Conservation (phyloP, 495 filamentous ascomycete genomes). For the Tuber borchii region DNA sequence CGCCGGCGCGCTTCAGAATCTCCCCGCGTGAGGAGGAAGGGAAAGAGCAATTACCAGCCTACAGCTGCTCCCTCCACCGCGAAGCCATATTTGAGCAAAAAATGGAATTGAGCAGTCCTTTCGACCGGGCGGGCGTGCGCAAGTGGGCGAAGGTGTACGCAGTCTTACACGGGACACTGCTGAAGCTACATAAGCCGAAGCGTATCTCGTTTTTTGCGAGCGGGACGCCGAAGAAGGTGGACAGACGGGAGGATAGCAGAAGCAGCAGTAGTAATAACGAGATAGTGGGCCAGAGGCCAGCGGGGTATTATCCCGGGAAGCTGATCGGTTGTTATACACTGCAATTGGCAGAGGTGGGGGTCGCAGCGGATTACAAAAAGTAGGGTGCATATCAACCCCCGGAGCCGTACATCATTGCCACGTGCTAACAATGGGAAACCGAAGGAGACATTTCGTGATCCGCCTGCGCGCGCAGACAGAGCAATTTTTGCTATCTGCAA, state of each 20-base stretch:
- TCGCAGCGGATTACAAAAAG: conserved; percentile 59
- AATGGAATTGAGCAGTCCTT: conserved; percentile 54
- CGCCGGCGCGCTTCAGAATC: conserved; percentile 41
- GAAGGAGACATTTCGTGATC: conserved; percentile 53
- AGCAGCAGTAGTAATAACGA: neutral
- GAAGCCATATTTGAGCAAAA: conserved; percentile 53
- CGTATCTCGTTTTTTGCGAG: conserved; percentile 26
- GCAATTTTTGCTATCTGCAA: conserved; percentile 56
- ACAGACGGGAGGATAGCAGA: neutral
- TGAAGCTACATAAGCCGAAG: conserved; percentile 54
- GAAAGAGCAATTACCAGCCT: conserved; percentile 49
- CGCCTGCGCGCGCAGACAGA: conserved; percentile 59
- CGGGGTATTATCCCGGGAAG: conserved; percentile 39
- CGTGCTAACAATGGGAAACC: conserved; percentile 8
- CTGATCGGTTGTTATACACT: conserved; percentile 55
- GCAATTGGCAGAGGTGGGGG: conserved; percentile 59
- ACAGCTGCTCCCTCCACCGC: conserved; percentile 52
- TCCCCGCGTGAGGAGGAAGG: conserved; percentile 46
- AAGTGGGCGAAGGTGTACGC: conserved; percentile 55
- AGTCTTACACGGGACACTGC: conserved; percentile 55
- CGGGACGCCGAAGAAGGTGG: neutral
- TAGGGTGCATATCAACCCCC: conserved; percentile 39
- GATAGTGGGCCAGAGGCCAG: conserved; percentile 15
- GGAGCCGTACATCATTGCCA: neutral
- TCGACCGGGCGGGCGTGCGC: conserved; percentile 49